Percentiles rank a stretch among this genome's conserved stretches.
phyloP scores from a whole-genome alignment of 345 rosid species.

The Murraya paniculata region DNA sequence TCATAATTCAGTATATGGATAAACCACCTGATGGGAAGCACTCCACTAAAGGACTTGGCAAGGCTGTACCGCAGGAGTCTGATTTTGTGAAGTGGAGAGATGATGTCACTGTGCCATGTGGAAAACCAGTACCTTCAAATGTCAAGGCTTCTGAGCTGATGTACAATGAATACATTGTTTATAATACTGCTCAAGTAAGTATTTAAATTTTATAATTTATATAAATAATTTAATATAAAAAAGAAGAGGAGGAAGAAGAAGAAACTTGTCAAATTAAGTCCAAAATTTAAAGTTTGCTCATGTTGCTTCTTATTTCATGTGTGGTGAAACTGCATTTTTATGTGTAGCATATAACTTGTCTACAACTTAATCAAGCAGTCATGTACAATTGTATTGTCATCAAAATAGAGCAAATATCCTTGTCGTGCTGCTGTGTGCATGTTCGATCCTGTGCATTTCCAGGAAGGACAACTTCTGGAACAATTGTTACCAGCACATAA shows the following conservation, averaged over 20 bases:
- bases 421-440: not conserved
- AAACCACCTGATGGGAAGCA: conserved; percentile 91
- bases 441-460: not conserved
- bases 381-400: not conserved
- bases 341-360: not conserved
- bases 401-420: not conserved
- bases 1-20: conserved; percentile 57
- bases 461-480: not conserved
- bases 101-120: conserved; percentile 82
- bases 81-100: conserved; percentile 82
- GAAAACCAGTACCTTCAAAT: conserved; percentile 79
- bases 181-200: conserved; percentile 81
- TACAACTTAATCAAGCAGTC: not conserved
- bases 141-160: conserved; percentile 78
- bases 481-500: not conserved
- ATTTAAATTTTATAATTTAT: not conserved
- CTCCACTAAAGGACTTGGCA: conserved; percentile 93
- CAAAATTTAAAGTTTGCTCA: not conserved
- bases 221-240: too few species aligned
- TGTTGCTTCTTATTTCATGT: not conserved
- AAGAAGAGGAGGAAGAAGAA: not conserved
- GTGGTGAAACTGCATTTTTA: not conserved
- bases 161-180: conserved; percentile 94
- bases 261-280: conserved; percentile 18
- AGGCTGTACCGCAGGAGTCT: conserved; percentile 70